Base-by-base conservation (phyloP, 495 filamentous ascomycete species). In the Pseudomonodictys pantanalensis region DNA sequence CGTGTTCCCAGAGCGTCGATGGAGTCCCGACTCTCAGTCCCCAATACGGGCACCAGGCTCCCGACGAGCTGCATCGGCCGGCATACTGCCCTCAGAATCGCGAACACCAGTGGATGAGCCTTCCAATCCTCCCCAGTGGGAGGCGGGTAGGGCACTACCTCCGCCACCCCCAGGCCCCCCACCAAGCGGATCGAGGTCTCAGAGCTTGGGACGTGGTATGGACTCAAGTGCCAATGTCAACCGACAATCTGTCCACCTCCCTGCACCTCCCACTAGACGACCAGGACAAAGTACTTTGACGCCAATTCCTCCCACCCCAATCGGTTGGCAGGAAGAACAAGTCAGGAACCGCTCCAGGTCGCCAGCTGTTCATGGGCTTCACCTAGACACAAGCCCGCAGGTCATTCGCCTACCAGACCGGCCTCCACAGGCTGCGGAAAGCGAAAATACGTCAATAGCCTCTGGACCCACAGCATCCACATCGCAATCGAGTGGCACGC, bases 161-260 rank as follows among this genome's bases (percentile, higher is more conserved):
- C 89, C 89, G 25, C 91, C 91, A 1, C 91, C 91, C 22, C n/a
- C n/a, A n/a, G 88, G 89, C 0, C 91, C 89, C 26, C 90, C 91
- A 12, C 90, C 91, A 10, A 76, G 82, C 30, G 69, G 78, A 42
- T 75, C 79, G 18, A 80, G 89, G 52, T 91, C 91, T 2, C 87
- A 92, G 58, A 96, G 90, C 66, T 78, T 86, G 39, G 85, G 82
- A 71, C 80, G 73, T 58, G 72, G 76, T 60, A 80, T 63, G 9
- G 82, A 81, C 71, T 64, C 69, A n/a, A n/a, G n/a, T n/a, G n/a
- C n/a, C 5, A 67, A 62, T 29, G 28, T 51, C 33, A 65, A 45
- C 46, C 43, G 60, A 8, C 24, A 52, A 33, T 33, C 52, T 29
- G 50, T 43, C 38, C n/a, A 52, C 33, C 39, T 62, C 49, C 38